A percentile compares a stretch with the other conserved stretches of the same genome.
These are phyloP conservation scores for Picochlorum sp. DNA, from an alignment of 139 green algal species.

Conservation along the genomic window DNA sequence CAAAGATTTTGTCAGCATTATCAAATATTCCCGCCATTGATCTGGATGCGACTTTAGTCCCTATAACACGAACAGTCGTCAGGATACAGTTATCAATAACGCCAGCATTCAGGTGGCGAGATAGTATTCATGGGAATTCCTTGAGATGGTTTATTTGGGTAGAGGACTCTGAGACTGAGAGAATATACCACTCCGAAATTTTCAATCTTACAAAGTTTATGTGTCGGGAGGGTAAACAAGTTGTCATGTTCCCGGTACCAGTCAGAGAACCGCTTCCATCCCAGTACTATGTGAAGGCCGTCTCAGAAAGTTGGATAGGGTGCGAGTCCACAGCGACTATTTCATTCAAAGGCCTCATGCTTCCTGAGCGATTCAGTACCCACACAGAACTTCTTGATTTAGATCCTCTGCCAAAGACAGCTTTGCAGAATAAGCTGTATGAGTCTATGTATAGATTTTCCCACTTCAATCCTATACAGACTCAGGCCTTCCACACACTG, in stretches of 20 bases:
- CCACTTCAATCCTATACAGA: slow-evolving; percentile 99
- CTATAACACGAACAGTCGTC: slow-evolving; percentile 93
- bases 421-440: slow-evolving; percentile 61
- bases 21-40: slow-evolving; percentile 66
- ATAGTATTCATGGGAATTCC: slow-evolving; percentile 53
- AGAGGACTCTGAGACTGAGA: slow-evolving; percentile 86
- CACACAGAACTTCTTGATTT: slow-evolving; percentile 88
- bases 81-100: slow-evolving; percentile 68
- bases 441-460: slow-evolving; percentile 82
- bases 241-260: slow-evolving; percentile 88
- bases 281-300: slow-evolving; percentile 58
- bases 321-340: slow-evolving; percentile 56
- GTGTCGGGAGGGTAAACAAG: slow-evolving; percentile 52
- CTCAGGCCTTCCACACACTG: slow-evolving; percentile 92
- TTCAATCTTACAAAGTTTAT: slow-evolving; percentile 87
- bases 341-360: slow-evolving; percentile 62
- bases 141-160: slow-evolving; percentile 81
- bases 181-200: slow-evolving; percentile 88
- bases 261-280: slow-evolving; percentile 89
- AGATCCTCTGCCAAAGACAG: slow-evolving; percentile 77
- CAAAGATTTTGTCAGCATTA: slow-evolving; percentile 40
- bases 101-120: slow-evolving; percentile 72
- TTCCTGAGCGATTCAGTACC: slow-evolving; percentile 57
- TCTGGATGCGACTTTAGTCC: slow-evolving; percentile 70
- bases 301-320: slow-evolving; percentile 75